phyloP scores from a whole-genome alignment of 108 stramenopile species.

The Nannochloropsis oceanica region DNA sequence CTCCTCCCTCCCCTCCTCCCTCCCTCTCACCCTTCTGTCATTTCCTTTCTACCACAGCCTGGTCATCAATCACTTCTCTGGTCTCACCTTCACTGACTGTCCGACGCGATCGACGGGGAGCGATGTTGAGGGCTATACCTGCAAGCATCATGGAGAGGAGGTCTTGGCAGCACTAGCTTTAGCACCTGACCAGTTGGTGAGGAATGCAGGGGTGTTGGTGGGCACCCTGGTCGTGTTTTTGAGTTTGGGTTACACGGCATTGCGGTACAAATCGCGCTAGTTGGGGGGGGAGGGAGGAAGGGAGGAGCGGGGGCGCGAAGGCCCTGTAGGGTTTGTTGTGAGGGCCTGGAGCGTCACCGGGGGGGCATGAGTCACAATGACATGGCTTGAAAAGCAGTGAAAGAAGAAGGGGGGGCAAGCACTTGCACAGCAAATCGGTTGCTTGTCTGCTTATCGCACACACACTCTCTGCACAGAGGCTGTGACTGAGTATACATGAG shows the following conservation, averaged over 20 bases:
- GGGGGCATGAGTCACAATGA: too few relatives aligned
- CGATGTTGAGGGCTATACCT: neutral
- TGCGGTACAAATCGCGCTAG: neutral
- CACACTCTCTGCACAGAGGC: too few relatives aligned
- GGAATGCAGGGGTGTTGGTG: neutral
- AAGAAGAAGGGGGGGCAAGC: too few relatives aligned
- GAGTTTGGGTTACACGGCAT: neutral
- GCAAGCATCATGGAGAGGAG: neutral
- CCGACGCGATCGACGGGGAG: neutral
- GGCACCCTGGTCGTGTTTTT: neutral
- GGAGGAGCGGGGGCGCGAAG: too few relatives aligned
- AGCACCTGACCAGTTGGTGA: neutral
- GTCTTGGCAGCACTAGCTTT: neutral
- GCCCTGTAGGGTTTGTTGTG: too few relatives aligned
- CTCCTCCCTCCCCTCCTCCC: neutral
- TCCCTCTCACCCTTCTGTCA: neutral
- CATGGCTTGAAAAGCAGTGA: too few relatives aligned
- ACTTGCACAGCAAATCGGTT: too few relatives aligned
- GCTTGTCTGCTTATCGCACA: too few relatives aligned
- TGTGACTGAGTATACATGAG: too few relatives aligned
- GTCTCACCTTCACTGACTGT: neutral
- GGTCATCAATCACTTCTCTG: neutral
- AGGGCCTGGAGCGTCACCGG: too few relatives aligned
- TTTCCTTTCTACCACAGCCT: neutral
- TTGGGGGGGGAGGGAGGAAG: neutral